Conservation (phyloP, 2,329 filamentous ascomycete species). For the Pseudofabraea citricarpa region DNA sequence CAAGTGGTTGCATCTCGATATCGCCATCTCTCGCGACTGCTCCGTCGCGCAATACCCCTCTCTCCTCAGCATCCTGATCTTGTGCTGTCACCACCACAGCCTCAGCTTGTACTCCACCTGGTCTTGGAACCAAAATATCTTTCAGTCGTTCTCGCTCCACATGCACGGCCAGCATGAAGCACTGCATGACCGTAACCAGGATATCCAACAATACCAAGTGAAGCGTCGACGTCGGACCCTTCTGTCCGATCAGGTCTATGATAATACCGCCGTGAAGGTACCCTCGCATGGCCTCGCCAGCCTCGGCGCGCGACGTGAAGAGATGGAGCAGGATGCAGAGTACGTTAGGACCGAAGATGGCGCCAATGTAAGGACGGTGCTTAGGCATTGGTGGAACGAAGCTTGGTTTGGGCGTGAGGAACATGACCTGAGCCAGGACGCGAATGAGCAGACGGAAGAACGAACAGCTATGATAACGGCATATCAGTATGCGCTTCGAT, state of each 20-base stretch:
- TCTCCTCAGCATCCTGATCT: conserved; percentile 28
- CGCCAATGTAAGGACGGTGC: conserved; percentile 48
- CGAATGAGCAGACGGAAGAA: conserved; percentile 58
- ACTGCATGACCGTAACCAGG: conserved; percentile 52
- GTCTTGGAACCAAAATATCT: neutral
- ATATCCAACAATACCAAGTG: conserved; percentile 52
- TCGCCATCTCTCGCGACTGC: conserved; percentile 14
- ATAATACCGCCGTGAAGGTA: conserved; percentile 65
- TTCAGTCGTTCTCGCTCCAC: conserved; percentile 51
- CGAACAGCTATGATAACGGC: conserved; percentile 48
- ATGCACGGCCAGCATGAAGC: conserved; percentile 59
- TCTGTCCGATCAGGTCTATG: conserved; percentile 65
- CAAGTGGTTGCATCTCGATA: conserved; percentile 24
- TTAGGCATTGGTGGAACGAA: conserved; percentile 52
- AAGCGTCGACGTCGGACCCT: conserved; percentile 51
- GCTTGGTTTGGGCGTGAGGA: conserved; percentile 54
- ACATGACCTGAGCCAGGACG: conserved; percentile 54
- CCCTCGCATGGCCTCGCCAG: conserved; percentile 56
- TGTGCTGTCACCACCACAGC: conserved; percentile 15
- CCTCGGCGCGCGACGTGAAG: conserved; percentile 47
- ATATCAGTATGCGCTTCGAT: neutral
- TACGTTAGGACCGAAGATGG: conserved; percentile 53
- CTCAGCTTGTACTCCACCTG: conserved; percentile 8
- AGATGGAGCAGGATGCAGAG: conserved; percentile 58
- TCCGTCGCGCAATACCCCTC: conserved; percentile 23